phyloP scores from a whole-genome alignment of 345 rosid genomes.

The Gossypium stocksii region DNA sequence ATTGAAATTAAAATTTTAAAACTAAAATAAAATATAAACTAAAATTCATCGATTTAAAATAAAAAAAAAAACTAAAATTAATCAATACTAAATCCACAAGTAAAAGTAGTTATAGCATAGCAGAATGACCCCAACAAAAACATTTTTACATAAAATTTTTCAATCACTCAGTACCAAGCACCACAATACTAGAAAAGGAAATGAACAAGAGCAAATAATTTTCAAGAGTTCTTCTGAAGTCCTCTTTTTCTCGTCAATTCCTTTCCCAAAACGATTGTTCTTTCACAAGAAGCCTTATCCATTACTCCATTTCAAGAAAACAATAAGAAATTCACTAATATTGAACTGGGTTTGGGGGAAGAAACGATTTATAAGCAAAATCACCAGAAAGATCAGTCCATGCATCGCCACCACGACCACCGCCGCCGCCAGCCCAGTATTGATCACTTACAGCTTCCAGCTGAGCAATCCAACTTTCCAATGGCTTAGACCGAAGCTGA shows the following conservation, averaged over 20 bases:
- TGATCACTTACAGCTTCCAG: constrained; percentile 3
- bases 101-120: too few relatives aligned
- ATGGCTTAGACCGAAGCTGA: constrained; percentile 24
- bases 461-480: constrained; percentile 24
- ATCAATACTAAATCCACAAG: too few relatives aligned
- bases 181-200: too few relatives aligned
- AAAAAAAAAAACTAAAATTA: too few relatives aligned
- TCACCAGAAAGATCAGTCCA: constrained; percentile 50
- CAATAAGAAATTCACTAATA: too few relatives aligned
- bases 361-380: background rate
- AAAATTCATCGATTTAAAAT: too few relatives aligned
- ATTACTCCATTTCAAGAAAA: background rate
- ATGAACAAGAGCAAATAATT: background rate
- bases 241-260: background rate
- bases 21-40: too few relatives aligned
- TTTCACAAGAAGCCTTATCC: constrained; percentile 3
- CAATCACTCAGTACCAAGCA: constrained; percentile 18
- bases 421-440: background rate
- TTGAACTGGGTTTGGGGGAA: background rate
- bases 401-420: constrained; percentile 26
- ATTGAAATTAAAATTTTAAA: too few relatives aligned
- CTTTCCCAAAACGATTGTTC: background rate
- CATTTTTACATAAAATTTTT: background rate
- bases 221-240: too few relatives aligned
- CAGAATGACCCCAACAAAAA: too few relatives aligned